These are phyloP conservation scores for Curvularia verruculosa DNA, from an alignment of 2,329 filamentous ascomycete species.

Conservation along the genomic window DNA sequence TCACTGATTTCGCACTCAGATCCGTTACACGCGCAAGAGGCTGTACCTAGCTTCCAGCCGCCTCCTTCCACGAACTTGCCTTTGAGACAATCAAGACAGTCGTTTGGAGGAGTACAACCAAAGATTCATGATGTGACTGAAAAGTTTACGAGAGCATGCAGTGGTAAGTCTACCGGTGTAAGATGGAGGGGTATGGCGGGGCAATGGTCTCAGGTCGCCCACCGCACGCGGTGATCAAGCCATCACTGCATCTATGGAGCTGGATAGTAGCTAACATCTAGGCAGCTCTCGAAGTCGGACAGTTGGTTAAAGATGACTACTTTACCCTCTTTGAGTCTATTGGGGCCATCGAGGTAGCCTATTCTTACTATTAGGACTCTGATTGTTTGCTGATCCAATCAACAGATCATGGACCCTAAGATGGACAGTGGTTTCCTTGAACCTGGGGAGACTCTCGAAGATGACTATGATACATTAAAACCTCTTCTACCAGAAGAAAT, in stretches of 20 bases:
- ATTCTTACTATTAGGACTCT: background rate
- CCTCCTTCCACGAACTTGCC: constrained; percentile 33
- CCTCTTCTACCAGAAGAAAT: constrained; percentile 77
- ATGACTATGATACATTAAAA: constrained; percentile 76
- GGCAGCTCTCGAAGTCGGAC: constrained; percentile 75
- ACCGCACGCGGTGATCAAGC: background rate
- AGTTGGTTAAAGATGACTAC: constrained; percentile 89
- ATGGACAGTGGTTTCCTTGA: constrained; percentile 94
- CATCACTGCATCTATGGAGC: constrained; percentile 2
- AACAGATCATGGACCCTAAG: constrained; percentile 96
- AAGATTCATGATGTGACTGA: constrained; percentile 61
- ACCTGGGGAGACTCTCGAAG: constrained; percentile 80
- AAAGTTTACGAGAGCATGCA: constrained; percentile 60
- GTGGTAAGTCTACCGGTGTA: constrained; percentile 48
- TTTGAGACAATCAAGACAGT: constrained; percentile 38
- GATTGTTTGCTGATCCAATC: background rate
- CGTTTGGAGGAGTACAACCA: constrained; percentile 35
- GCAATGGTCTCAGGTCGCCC: constrained; percentile 9
- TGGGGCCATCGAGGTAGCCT: constrained; percentile 72
- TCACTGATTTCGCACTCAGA: constrained; percentile 17
- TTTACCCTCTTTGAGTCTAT: constrained; percentile 97
- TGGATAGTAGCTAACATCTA: constrained; percentile 20
- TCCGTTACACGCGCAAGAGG: constrained; percentile 25
- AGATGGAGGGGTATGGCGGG: constrained; percentile 25
- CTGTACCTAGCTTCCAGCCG: constrained; percentile 21